Evolutionary conservation across 73 alveolate species (phyloP).

Genomic region (Paraurostyla sp.): DNA sequence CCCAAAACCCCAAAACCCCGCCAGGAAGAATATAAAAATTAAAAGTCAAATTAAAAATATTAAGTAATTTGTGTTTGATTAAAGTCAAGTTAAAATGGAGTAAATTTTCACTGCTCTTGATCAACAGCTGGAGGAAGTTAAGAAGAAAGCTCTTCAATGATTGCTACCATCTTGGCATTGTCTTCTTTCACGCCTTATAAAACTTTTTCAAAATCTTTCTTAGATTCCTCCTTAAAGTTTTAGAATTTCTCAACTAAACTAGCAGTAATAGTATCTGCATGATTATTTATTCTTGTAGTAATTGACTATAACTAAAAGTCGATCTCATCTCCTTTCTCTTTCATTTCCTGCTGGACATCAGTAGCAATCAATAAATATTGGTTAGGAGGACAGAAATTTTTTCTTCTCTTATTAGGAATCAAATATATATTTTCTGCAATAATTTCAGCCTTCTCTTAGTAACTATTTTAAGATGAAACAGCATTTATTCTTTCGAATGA

Average conservation of each 20-base stretch:
- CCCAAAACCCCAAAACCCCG: too few species aligned
- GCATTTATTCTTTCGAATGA: slow-evolving; percentile 49
- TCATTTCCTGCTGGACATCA: slow-evolving; percentile 34
- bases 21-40: too few species aligned
- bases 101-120: too few species aligned
- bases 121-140: slow-evolving; percentile 20
- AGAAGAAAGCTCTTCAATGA: not conserved
- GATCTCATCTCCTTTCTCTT: slow-evolving; percentile 10
- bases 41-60: too few species aligned
- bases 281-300: not conserved
- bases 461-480: not conserved
- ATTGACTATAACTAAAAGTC: not conserved
- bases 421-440: slow-evolving; percentile 27
- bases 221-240: not conserved
- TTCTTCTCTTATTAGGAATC: slow-evolving; percentile 2
- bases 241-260: not conserved
- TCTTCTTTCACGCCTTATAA: not conserved
- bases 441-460: slow-evolving; percentile 1
- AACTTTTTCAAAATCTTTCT: not conserved
- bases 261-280: not conserved
- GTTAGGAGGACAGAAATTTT: not conserved
- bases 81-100: too few species aligned
- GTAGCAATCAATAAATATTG: slow-evolving; percentile 26
- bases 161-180: not conserved
- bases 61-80: too few species aligned